phyloP scores from a whole-genome alignment of 345 rosid species.

The Lenwebbia sp. region DNA sequence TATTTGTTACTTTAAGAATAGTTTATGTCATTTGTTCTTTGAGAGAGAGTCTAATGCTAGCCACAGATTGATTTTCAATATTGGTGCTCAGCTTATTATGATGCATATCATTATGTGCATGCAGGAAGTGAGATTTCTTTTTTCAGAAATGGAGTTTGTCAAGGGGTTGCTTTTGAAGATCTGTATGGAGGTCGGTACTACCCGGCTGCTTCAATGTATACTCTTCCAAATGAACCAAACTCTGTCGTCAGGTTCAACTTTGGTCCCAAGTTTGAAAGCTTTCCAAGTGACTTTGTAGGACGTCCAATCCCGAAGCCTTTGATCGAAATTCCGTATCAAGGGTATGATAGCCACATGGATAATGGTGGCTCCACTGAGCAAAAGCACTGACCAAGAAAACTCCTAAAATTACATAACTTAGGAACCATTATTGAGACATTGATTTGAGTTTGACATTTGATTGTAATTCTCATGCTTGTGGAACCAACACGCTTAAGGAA shows the following conservation, averaged over 20 bases:
- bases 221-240: slow-evolving; percentile 84
- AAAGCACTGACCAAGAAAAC: slow-evolving; percentile 31
- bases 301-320: slow-evolving; percentile 64
- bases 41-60: background rate
- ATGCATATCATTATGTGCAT: background rate
- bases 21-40: background rate
- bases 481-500: background rate
- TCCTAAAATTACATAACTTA: background rate
- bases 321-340: slow-evolving; percentile 73
- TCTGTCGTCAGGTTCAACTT: slow-evolving; percentile 86
- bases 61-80: background rate
- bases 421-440: background rate
- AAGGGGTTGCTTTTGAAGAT: slow-evolving; percentile 89
- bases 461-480: background rate
- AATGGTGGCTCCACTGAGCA: slow-evolving; percentile 24
- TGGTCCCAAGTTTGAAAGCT: slow-evolving; percentile 75
- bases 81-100: background rate
- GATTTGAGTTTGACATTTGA: slow-evolving; percentile 10
- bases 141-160: slow-evolving; percentile 80
- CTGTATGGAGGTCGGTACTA: slow-evolving; percentile 75
- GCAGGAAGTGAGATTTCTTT: slow-evolving; percentile 95
- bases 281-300: slow-evolving; percentile 60
- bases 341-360: slow-evolving; percentile 37
- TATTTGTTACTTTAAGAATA: background rate
- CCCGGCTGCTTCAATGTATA: slow-evolving; percentile 99